Evolutionary conservation across 208 protist species (phyloP).

Genomic region (Trypanosoma platydactyli): DNA sequence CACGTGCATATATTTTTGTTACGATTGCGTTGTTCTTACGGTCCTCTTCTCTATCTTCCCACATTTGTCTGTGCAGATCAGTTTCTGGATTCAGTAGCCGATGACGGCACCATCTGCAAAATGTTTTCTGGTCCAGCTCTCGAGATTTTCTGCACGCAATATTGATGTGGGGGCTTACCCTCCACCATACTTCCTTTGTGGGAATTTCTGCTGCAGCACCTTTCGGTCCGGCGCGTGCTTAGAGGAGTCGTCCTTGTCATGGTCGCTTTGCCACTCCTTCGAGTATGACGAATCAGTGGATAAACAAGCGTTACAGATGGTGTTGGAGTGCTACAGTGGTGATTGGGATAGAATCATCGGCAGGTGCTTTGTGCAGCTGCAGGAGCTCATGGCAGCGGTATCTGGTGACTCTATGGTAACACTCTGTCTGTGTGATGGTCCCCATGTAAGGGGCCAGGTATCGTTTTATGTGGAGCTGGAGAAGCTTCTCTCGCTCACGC

Average conservation of each 20-base stretch:
- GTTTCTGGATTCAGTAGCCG: too few relatives aligned
- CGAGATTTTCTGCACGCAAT: constrained; percentile 9
- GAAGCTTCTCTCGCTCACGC: not conserved
- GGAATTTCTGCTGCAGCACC: not conserved
- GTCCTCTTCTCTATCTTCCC: too few relatives aligned
- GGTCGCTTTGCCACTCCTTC: constrained; percentile 9
- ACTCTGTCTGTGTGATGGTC: constrained; percentile 6
- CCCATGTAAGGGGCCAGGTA: constrained; percentile 4
- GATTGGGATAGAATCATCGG: constrained; percentile 10
- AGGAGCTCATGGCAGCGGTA: not conserved
- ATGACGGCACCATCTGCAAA: not conserved
- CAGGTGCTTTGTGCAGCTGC: constrained; percentile 2
- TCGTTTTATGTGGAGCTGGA: constrained; percentile 18
- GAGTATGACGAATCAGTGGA: not conserved
- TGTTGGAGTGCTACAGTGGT: constrained; percentile 18
- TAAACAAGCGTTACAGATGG: not conserved
- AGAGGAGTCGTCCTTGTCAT: not conserved
- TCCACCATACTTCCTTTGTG: constrained; percentile 24
- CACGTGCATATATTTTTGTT: too few relatives aligned
- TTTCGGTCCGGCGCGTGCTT: constrained; percentile 4
- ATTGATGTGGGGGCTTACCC: constrained; percentile 13
- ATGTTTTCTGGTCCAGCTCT: constrained; percentile 17
- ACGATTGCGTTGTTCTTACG: too few relatives aligned
- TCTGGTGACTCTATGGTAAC: not conserved
- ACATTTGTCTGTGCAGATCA: too few relatives aligned